Percentiles rank a stretch among this genome's conserved stretches.
These are phyloP conservation scores for Schizochytrium sp. DNA, from an alignment of 108 stramenopile genomes.

Conservation along the genomic window DNA sequence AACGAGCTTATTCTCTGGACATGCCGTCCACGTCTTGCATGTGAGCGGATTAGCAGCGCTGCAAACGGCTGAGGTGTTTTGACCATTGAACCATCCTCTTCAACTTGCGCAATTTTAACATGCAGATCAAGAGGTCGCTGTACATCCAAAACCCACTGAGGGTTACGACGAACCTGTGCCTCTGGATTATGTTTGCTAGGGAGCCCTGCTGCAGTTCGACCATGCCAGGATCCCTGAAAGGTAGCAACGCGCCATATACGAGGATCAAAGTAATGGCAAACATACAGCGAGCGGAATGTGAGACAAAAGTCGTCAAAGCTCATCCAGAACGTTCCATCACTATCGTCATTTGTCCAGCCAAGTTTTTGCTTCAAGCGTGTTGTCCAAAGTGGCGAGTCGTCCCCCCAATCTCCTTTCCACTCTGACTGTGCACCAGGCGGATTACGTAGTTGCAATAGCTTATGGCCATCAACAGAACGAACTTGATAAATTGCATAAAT, in stretches of 20 bases:
- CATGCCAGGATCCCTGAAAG: not conserved
- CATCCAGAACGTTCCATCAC: conserved; percentile 75
- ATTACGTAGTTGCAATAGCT: conserved; percentile 68
- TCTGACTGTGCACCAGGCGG: conserved; percentile 65
- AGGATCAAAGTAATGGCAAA: conserved; percentile 59
- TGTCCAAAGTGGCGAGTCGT: conserved; percentile 68
- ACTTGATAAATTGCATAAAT: conserved; percentile 67
- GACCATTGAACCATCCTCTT: not conserved
- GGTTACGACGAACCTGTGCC: conserved; percentile 1
- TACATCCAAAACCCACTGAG: conserved; percentile 23
- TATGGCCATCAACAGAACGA: conserved; percentile 7
- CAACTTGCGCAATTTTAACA: conserved; percentile 39
- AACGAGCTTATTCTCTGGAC: not conserved
- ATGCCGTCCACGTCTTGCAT: not conserved
- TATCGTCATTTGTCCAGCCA: conserved; percentile 53
- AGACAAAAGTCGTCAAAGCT: conserved; percentile 67
- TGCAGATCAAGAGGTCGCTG: conserved; percentile 15
- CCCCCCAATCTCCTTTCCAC: conserved; percentile 73
- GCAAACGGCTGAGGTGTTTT: not conserved
- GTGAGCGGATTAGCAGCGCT: not conserved
- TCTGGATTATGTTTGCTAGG: conserved; percentile 31
- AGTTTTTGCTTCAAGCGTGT: conserved; percentile 58
- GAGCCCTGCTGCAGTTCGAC: conserved; percentile 48
- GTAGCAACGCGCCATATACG: not conserved
- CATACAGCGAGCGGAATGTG: conserved; percentile 52